These are phyloP conservation scores for Yamadazyma sp. DNA, from an alignment of 1,139 yeast genomes.

Conservation along the genomic window DNA sequence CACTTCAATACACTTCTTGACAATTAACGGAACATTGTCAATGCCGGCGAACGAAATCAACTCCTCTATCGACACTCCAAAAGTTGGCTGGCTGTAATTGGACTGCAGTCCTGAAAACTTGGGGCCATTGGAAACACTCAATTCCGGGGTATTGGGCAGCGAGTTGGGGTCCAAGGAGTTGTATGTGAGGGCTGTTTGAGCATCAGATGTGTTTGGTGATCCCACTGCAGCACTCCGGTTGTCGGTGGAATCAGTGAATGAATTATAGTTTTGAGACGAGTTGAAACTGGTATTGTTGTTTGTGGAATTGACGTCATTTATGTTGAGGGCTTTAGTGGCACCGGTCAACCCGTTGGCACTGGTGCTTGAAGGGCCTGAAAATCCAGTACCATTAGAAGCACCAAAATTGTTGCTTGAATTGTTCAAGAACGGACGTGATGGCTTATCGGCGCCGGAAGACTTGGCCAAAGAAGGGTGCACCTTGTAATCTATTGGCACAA, in stretches of 20 bases:
- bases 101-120: slow-evolving; percentile 27
- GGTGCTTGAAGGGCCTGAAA: not conserved
- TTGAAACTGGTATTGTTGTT: slow-evolving; percentile 2
- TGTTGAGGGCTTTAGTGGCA: not conserved
- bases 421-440: slow-evolving; percentile 42
- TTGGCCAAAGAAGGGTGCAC: slow-evolving; percentile 69
- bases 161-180: slow-evolving; percentile 42
- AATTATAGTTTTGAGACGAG: not conserved
- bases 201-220: slow-evolving; percentile 5
- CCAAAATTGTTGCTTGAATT: slow-evolving; percentile 12
- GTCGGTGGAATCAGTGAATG: not conserved
- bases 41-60: slow-evolving; percentile 76
- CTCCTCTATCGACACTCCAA: slow-evolving; percentile 78
- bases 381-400: not conserved
- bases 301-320: not conserved
- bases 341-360: not conserved
- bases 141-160: slow-evolving; percentile 23
- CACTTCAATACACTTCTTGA: slow-evolving; percentile 82
- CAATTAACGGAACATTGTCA: slow-evolving; percentile 89
- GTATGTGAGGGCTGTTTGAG: slow-evolving; percentile 17
- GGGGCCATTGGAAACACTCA: slow-evolving; percentile 40
- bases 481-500: slow-evolving; percentile 71
- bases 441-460: slow-evolving; percentile 34
- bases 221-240: not conserved
- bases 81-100: slow-evolving; percentile 54